Base-by-base conservation (phyloP, 192 early-diverging fungal species). In the Gigaspora rosea region DNA sequence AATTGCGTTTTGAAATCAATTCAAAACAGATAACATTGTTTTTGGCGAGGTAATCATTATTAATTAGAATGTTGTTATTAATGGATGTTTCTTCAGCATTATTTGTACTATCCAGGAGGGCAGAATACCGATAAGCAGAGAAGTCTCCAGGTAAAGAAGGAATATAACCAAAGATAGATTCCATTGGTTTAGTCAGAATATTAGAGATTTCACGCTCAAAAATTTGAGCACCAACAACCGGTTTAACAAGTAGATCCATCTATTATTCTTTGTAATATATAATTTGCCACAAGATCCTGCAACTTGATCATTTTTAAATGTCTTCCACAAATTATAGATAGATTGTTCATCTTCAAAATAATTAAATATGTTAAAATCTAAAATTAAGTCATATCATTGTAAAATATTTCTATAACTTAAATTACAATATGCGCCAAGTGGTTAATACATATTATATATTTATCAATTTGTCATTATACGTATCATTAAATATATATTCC, bases 111-210 rank as follows among this genome's bases (percentile, higher is more conserved):
- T 93, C 94, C 48, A 95, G 81, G 22, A 94, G 82, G n/a, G 93
- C 94, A 41, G 76, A 80, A 77, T 90, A 95, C 11, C 92, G 86
- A 82, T 95, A 95, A 15, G 94, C 94, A 18, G 92, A 94, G 77
- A 95, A 95, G 11, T 92, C 93, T 71, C 93, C 90, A 33, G 94
- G 92, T 69, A 95, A 86, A 57, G 94, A 93, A 1, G 92, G 90
- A 71, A 96, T 96, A 73, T 93, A 96, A 2, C 95, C 95, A 73
- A 94, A 94, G 15, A 94, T 89, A 4, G 92, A 93, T 78, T 95
- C 94, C 18, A 95, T 75, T 12, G 90, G 85, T 79, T 91, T 90
- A 63, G 89, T 85, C 61, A 91, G 70, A 72, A 90, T 88, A 73
- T 91, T 91, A 41, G 86, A 89, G 83, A 89, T 91, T 75, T 91